These are phyloP conservation scores for Tuber calosporum DNA, from an alignment of 495 filamentous ascomycete genomes.

Conservation along the genomic window DNA sequence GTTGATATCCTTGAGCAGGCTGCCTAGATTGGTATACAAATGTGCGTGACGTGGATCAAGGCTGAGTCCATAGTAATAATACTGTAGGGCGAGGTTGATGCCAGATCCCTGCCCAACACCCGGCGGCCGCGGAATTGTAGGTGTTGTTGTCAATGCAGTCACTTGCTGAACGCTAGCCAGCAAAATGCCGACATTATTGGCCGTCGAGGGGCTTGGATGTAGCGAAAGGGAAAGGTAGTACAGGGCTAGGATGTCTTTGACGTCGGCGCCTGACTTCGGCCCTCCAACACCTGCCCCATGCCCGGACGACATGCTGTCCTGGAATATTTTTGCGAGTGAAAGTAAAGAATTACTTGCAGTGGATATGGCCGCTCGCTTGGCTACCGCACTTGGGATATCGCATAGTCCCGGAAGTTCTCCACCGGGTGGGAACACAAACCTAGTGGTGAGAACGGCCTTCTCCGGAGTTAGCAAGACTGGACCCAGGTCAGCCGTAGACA, in stretches of 20 bases:
- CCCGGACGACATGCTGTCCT: slow-evolving; percentile 90
- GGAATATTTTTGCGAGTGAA: slow-evolving; percentile 94
- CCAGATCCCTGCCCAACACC: slow-evolving; percentile 82
- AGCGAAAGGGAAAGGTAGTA: slow-evolving; percentile 95
- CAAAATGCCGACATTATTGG: slow-evolving; percentile 96
- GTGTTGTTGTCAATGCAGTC: slow-evolving; percentile 42
- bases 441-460: slow-evolving; percentile 73
- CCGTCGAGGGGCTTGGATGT: slow-evolving; percentile 92
- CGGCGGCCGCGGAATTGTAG: slow-evolving; percentile 38
- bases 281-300: slow-evolving; percentile 54
- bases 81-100: slow-evolving; percentile 77
- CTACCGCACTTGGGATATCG: slow-evolving; percentile 62
- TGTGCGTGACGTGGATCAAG: slow-evolving; percentile 91
- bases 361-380: slow-evolving; percentile 73
- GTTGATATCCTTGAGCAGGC: slow-evolving; percentile 91
- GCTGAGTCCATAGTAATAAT: slow-evolving; percentile 87
- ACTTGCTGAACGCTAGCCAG: slow-evolving; percentile 87
- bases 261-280: slow-evolving; percentile 58
- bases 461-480: slow-evolving; percentile 77
- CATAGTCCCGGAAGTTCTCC: slow-evolving; percentile 76
- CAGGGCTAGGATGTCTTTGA: slow-evolving; percentile 87
- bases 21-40: slow-evolving; percentile 93
- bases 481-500: slow-evolving; percentile 44
- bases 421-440: slow-evolving; percentile 68
- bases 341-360: slow-evolving; percentile 94